These are phyloP conservation scores for Solanum chaucha DNA, from an alignment of 257 asterid species.

Conservation along the genomic window DNA sequence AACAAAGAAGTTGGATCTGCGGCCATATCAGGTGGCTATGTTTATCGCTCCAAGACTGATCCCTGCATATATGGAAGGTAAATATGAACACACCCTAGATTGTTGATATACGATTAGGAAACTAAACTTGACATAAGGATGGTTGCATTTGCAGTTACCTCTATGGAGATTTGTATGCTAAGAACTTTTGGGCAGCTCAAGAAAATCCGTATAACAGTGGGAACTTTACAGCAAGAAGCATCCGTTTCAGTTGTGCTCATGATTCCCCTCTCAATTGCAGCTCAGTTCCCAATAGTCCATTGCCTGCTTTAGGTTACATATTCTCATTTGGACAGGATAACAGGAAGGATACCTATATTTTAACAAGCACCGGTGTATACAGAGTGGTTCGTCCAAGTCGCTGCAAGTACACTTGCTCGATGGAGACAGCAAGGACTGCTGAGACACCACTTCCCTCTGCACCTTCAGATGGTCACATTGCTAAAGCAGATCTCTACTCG, in stretches of 20 bases:
- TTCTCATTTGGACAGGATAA: slow-evolving; percentile 85
- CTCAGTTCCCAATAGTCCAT: too few relatives aligned
- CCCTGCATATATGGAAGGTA: slow-evolving; percentile 94
- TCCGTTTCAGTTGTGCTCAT: slow-evolving; percentile 61
- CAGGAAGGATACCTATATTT: slow-evolving; percentile 46
- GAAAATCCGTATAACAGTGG: slow-evolving; percentile 76
- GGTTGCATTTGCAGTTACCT: slow-evolving; percentile 49
- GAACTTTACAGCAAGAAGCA: slow-evolving; percentile 45
- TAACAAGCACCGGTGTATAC: slow-evolving; percentile 71
- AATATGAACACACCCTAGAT: neutral
- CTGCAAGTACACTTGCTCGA: slow-evolving; percentile 69
- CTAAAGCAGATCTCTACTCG: slow-evolving; percentile 11
- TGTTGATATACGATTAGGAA: neutral
- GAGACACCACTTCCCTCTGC: slow-evolving; percentile 17
- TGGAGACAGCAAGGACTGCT: slow-evolving; percentile 37
- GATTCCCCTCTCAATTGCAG: too few relatives aligned
- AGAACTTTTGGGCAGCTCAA: slow-evolving; percentile 68
- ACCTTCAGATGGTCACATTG: slow-evolving; percentile 27
- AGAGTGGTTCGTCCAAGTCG: slow-evolving; percentile 88
- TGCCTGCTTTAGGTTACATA: too few relatives aligned
- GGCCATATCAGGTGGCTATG: too few relatives aligned
- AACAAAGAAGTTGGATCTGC: slow-evolving; percentile 73
- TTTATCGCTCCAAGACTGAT: slow-evolving; percentile 73
- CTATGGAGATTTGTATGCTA: slow-evolving; percentile 77
- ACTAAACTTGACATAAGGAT: neutral